Evolutionary conservation across 768 basidiomycete genomes (phyloP), one percentile per base, ranked within the genome.

Genomic region (Gloeopeniophorella convolvens): DNA sequence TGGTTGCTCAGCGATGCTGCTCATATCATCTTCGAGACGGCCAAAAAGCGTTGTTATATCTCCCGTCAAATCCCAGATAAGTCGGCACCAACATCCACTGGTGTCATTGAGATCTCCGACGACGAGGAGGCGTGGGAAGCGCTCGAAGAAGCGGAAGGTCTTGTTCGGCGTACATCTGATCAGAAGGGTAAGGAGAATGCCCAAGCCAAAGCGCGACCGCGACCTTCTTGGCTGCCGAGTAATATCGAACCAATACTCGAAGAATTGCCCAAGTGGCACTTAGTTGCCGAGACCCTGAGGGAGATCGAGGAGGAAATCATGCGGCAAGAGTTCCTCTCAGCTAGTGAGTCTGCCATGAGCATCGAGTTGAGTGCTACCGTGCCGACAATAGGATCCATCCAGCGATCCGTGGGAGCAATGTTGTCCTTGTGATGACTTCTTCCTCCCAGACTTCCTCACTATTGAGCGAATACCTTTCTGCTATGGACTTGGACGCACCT

Each of bases 1-100:
- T 91, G 91, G 96, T 80, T 98, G 67, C 79, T 92, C 47, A 93
- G 89, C 6, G 91, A 96, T 55, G 85, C 92, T 0, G 94, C 94
- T 9, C 82, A 94, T 59, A 73, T 80, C 24, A 87, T 99, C 27
- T 89, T 97, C 63, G 77, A 79, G 55, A 74, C 76, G 6, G 89
- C 92, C 1, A 85, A 86, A 63, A 75, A 80, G 16, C 70, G 93
- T n/a, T 93, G 89, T 52, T 96, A 90, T 59, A 73, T 74, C 3
- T 70, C 80, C 41, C 46, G 36, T 34, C 46, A 54, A 44, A 27
- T 20, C 8, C 18, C 30, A 39, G 36, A 43, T 24, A 68, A 50
- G 43, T 55, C 60, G 26, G 46, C 60, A 28, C 57, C 62, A 6
- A 51, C 59, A 21, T 64, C 59, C 16, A 59, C 59, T 35, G 24